Evolutionary conservation across 2,329 filamentous ascomycete genomes (phyloP).

Genomic region (Colletotrichum graminicola): DNA sequence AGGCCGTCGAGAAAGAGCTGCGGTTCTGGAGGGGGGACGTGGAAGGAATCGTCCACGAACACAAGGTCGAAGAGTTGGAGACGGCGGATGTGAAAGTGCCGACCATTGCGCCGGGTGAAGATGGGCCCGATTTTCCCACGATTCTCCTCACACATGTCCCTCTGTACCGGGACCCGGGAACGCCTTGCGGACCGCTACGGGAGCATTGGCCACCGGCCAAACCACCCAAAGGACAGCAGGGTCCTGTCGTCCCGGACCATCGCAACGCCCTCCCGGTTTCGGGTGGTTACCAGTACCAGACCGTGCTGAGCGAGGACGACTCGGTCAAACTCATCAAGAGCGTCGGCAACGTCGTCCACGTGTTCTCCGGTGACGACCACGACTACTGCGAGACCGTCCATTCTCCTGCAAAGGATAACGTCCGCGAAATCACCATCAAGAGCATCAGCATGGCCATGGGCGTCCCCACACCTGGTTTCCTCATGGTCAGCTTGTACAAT

Average conservation of each 20-base stretch:
- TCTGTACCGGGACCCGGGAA: conserved; percentile 83
- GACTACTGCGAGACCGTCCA: conserved; percentile 96
- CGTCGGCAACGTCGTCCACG: conserved; percentile 84
- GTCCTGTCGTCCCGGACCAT: conserved; percentile 70
- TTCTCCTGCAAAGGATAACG: conserved; percentile 72
- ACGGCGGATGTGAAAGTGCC: conserved; percentile 52
- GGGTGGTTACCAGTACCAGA: conserved; percentile 95
- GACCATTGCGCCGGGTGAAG: conserved; percentile 57
- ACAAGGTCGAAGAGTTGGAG: conserved; percentile 70
- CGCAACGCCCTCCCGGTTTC: conserved; percentile 83
- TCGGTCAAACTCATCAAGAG: conserved; percentile 81
- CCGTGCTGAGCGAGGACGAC: conserved; percentile 83
- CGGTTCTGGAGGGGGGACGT: conserved; percentile 71
- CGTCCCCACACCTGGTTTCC: conserved; percentile 86
- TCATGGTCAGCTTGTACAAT: conserved; percentile 93
- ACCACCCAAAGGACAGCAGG: conserved; percentile 68
- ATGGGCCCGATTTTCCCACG: conserved; percentile 78
- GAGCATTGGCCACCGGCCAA: conserved; percentile 84
- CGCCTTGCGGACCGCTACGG: conserved; percentile 87
- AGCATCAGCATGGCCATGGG: conserved; percentile 97
- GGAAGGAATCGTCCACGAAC: conserved; percentile 66
- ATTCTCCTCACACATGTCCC: conserved; percentile 93
- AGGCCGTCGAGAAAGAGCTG: conserved; percentile 77
- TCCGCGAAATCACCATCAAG: conserved; percentile 93
- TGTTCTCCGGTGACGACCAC: conserved; percentile 97